Evolutionary conservation across 129 eudicot species (phyloP).

Genomic region (Smallanthus sonchifolius): DNA sequence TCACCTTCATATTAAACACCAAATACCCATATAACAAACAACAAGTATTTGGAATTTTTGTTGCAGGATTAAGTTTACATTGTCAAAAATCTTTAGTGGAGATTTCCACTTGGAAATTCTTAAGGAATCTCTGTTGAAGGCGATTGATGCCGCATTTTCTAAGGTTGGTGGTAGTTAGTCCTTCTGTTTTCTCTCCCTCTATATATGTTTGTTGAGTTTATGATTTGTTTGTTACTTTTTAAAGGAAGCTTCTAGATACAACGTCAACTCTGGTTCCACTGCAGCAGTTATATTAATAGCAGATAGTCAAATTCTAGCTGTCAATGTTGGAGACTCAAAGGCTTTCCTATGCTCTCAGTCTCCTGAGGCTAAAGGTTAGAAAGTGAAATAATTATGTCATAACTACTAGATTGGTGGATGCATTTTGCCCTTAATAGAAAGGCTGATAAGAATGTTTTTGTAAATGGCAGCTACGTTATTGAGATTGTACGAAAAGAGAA

Average conservation of each 20-base stretch:
- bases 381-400: conserved; percentile 1
- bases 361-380: conserved; percentile 80
- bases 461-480: conserved; percentile 71
- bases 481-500: conserved; percentile 59
- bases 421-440: neutral
- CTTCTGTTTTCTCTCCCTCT: neutral
- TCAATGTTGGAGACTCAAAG: conserved; percentile 91
- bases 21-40: neutral
- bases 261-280: conserved; percentile 74
- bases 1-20: no score
- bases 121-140: conserved; percentile 77
- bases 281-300: conserved; percentile 70
- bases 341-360: conserved; percentile 92
- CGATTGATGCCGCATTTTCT: conserved; percentile 70
- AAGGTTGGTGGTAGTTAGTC: conserved; percentile 36
- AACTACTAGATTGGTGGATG: neutral
- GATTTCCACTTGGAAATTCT: conserved; percentile 75
- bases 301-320: conserved; percentile 75
- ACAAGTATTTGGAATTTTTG: neutral
- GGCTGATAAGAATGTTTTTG: conserved; percentile 7
- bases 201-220: neutral
- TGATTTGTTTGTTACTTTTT: conserved; percentile 24
- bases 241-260: conserved; percentile 77
- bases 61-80: conserved; percentile 52
- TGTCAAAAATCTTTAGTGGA: conserved; percentile 50